These are phyloP conservation scores for Amesomyces nigricolor DNA, from an alignment of 2,329 filamentous ascomycete genomes.

Conservation along the genomic window DNA sequence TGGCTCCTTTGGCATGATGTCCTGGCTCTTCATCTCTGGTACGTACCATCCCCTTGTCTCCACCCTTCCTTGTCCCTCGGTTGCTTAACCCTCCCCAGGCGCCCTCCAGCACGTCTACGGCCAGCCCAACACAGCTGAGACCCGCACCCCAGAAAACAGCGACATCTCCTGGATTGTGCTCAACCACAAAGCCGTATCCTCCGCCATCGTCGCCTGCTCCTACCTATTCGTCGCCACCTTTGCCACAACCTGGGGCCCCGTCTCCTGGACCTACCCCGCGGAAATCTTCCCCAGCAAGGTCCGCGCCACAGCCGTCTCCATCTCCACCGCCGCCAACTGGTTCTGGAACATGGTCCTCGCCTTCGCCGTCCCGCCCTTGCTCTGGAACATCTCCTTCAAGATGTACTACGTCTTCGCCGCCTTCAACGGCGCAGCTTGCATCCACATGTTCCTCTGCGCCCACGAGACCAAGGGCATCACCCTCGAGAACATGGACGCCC, in stretches of 20 bases:
- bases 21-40: constrained; percentile 58
- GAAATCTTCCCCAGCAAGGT: constrained; percentile 41
- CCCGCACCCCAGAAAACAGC: constrained; percentile 35
- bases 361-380: constrained; percentile 45
- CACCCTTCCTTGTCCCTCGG: too few species aligned
- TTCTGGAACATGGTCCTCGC: constrained; percentile 50
- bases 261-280: constrained; percentile 45
- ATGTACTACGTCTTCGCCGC: constrained; percentile 71
- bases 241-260: constrained; percentile 50
- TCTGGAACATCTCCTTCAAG: constrained; percentile 45
- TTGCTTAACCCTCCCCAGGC: constrained; percentile 26
- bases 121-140: constrained; percentile 38
- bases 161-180: constrained; percentile 55
- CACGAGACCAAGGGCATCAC: constrained; percentile 68
- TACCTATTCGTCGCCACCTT: constrained; percentile 69
- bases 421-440: constrained; percentile 61
- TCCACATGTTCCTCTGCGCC: constrained; percentile 60
- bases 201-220: constrained; percentile 62
- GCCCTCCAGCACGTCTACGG: constrained; percentile 58
- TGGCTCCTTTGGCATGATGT: constrained; percentile 54
- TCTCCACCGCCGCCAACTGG: constrained; percentile 38
- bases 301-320: constrained; percentile 40
- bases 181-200: constrained; percentile 47
- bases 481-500: constrained; percentile 69
- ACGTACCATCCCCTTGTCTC: constrained; percentile 3